Conservation (phyloP, 2,329 filamentous ascomycete species). For the Colletotrichum limetticola region DNA sequence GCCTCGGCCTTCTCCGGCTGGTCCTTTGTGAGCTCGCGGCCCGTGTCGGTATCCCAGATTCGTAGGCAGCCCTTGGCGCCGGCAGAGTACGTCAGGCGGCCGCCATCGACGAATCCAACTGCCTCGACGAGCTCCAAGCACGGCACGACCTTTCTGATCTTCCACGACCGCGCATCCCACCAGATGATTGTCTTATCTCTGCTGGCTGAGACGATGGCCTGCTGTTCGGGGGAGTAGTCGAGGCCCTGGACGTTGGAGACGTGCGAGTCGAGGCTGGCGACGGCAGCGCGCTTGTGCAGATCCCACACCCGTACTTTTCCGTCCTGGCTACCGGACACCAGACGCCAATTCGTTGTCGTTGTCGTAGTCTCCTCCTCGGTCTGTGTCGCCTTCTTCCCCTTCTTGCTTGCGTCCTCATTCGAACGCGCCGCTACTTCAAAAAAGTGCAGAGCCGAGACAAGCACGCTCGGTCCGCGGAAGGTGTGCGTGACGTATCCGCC, state of each 20-base stretch:
- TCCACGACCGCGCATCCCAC: slow-evolving; percentile 91
- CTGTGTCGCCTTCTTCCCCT: slow-evolving; percentile 56
- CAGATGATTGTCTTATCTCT: slow-evolving; percentile 94
- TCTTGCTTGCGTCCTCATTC: slow-evolving; percentile 52
- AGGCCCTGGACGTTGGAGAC: slow-evolving; percentile 93
- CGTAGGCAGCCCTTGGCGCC: slow-evolving; percentile 86
- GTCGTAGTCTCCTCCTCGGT: slow-evolving; percentile 52
- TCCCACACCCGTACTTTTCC: slow-evolving; percentile 94
- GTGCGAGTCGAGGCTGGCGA: slow-evolving; percentile 87
- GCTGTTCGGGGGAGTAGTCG: slow-evolving; percentile 80
- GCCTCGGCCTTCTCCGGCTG: slow-evolving; percentile 71
- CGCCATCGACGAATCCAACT: slow-evolving; percentile 80
- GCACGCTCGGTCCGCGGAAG: slow-evolving; percentile 90
- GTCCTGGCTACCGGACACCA: slow-evolving; percentile 94
- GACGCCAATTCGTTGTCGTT: slow-evolving; percentile 70
- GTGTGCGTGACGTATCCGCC: slow-evolving; percentile 94
- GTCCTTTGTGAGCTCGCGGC: slow-evolving; percentile 81
- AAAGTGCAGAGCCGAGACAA: slow-evolving; percentile 91
- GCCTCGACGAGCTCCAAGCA: slow-evolving; percentile 88
- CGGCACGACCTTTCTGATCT: slow-evolving; percentile 81
- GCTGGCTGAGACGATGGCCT: slow-evolving; percentile 83
- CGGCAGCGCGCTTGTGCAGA: slow-evolving; percentile 81
- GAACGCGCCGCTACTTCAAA: slow-evolving; percentile 75
- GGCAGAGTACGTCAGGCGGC: slow-evolving; percentile 81
- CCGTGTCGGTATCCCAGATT: slow-evolving; percentile 83